phyloP scores from a whole-genome alignment of 1,284 basidiomycete species.

The Pholiota adiposa region DNA sequence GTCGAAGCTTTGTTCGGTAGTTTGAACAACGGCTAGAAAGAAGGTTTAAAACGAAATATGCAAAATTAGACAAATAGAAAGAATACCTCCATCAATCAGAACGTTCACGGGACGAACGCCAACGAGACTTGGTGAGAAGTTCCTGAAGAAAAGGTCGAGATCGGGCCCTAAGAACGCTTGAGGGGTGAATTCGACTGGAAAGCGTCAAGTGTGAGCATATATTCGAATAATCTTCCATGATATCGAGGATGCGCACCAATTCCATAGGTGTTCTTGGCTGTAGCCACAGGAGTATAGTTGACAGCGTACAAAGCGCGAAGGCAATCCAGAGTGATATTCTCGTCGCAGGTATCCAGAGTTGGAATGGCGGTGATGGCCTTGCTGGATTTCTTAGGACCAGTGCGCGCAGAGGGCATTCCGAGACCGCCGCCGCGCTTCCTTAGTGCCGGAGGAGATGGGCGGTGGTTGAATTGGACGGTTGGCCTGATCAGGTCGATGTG shows the following conservation, averaged over 20 bases:
- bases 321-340: conserved; percentile 48
- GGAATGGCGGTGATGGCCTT: conserved; percentile 29
- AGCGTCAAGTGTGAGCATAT: not conserved
- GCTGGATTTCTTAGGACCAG: conserved; percentile 42
- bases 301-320: conserved; percentile 51
- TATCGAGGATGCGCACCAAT: conserved; percentile 42
- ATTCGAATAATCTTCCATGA: not conserved
- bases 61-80: not conserved
- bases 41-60: not conserved
- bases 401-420: conserved; percentile 34
- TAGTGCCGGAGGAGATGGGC: conserved; percentile 21
- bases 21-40: conserved; percentile 23
- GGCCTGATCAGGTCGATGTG: conserved; percentile 54
- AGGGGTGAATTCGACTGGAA: conserved; percentile 37
- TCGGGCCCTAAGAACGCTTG: conserved; percentile 35
- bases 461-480: conserved; percentile 46
- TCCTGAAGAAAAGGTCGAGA: conserved; percentile 38
- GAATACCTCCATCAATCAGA: conserved; percentile 36
- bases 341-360: conserved; percentile 43
- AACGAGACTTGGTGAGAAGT: conserved; percentile 37
- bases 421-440: conserved; percentile 30
- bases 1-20: conserved; percentile 33
- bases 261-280: conserved; percentile 51
- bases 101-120: conserved; percentile 32
- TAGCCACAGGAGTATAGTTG: conserved; percentile 40